Conservation (phyloP, 768 basidiomycete genomes). For the Auricularia cornea region DNA sequence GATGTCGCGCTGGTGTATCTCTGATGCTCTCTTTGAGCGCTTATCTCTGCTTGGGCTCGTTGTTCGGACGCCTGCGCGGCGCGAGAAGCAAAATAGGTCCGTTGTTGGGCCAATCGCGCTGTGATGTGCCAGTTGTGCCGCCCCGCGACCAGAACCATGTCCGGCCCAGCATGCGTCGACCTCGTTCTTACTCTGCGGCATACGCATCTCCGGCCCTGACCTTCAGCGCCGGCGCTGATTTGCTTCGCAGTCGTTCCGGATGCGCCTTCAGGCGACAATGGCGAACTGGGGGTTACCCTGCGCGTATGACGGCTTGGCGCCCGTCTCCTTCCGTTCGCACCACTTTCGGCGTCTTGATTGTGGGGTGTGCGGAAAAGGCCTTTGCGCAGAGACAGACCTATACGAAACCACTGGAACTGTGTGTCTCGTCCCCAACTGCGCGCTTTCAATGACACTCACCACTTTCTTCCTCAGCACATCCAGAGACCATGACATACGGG, state of each 20-base stretch:
- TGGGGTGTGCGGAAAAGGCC: slow-evolving; percentile 96
- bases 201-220: slow-evolving; percentile 20
- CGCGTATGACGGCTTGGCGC: slow-evolving; percentile 89
- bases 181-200: too few species aligned
- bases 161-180: too few species aligned
- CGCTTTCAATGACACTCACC: slow-evolving; percentile 3
- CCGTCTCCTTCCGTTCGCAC: slow-evolving; percentile 93
- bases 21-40: background rate
- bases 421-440: slow-evolving; percentile 22
- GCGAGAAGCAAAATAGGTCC: slow-evolving; percentile 56
- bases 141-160: too few species aligned
- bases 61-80: slow-evolving; percentile 78
- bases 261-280: slow-evolving; percentile 43
- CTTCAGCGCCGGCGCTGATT: background rate
- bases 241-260: slow-evolving; percentile 16
- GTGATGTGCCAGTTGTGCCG: too few species aligned
- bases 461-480: slow-evolving; percentile 53
- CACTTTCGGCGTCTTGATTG: slow-evolving; percentile 69
- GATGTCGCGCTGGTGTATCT: background rate
- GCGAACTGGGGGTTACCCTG: slow-evolving; percentile 93
- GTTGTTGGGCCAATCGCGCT: too few species aligned
- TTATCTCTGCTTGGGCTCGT: slow-evolving; percentile 51
- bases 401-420: slow-evolving; percentile 92
- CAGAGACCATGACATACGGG: slow-evolving; percentile 88
- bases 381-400: slow-evolving; percentile 89